These are phyloP conservation scores for Lasiodiplodia hormozganensis DNA, from an alignment of 2,329 filamentous ascomycete species.

Conservation along the genomic window DNA sequence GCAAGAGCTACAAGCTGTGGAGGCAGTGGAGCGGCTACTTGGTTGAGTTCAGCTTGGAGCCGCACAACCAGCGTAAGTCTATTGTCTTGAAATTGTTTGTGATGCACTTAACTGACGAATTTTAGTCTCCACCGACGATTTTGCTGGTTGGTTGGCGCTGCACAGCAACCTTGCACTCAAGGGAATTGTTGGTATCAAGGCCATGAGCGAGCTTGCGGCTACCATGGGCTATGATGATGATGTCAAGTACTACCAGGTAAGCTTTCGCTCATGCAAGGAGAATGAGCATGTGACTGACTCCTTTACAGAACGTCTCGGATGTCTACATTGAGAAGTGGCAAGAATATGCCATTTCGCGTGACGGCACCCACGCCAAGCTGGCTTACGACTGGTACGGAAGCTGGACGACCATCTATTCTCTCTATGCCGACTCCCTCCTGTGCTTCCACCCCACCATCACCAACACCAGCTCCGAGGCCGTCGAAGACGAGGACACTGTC, in stretches of 20 bases:
- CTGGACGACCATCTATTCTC: slow-evolving; percentile 85
- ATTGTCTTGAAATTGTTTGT: background rate
- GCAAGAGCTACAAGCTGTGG: slow-evolving; percentile 73
- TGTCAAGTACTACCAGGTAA: slow-evolving; percentile 63
- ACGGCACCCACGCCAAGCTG: slow-evolving; percentile 75
- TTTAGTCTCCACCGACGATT: slow-evolving; percentile 79
- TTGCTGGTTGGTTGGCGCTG: slow-evolving; percentile 77
- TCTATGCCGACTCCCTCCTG: slow-evolving; percentile 80
- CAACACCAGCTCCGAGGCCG: slow-evolving; percentile 35
- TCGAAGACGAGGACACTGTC: slow-evolving; percentile 35
- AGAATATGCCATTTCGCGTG: slow-evolving; percentile 70
- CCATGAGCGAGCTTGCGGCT: slow-evolving; percentile 74
- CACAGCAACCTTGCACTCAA: slow-evolving; percentile 86
- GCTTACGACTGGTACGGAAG: slow-evolving; percentile 81
- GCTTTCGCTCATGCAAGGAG: background rate
- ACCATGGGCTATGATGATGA: slow-evolving; percentile 66
- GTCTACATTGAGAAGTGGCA: slow-evolving; percentile 78
- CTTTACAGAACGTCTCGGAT: slow-evolving; percentile 61
- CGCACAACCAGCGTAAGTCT: slow-evolving; percentile 69
- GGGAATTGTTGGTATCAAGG: slow-evolving; percentile 81
- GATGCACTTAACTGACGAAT: background rate
- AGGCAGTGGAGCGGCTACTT: slow-evolving; percentile 82
- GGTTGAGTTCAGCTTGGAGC: slow-evolving; percentile 75
- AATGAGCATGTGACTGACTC: slow-evolving; percentile 10
- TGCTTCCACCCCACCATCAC: slow-evolving; percentile 74